Conservation (phyloP, 2,329 filamentous ascomycete genomes). For the Chaetomium sp. region DNA sequence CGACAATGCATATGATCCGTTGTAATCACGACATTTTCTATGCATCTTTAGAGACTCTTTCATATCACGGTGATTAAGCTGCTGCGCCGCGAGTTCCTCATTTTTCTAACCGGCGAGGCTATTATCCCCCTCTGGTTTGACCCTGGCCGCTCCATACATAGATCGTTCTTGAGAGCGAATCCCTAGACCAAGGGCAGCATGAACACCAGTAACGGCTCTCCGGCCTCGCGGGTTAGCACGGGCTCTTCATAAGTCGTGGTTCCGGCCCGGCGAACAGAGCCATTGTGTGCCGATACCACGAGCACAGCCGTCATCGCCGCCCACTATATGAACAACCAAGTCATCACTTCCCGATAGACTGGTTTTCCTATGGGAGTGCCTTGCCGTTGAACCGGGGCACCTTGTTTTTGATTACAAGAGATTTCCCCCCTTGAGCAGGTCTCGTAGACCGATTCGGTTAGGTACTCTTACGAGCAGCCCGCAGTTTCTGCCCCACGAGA, state of each 20-base stretch:
- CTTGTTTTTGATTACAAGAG: constrained; percentile 37
- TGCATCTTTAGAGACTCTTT: constrained; percentile 52
- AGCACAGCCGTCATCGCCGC: too few relatives aligned
- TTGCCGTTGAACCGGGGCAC: constrained; percentile 46
- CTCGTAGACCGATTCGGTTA: too few relatives aligned
- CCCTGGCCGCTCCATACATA: constrained; percentile 39
- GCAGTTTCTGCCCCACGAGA: too few relatives aligned
- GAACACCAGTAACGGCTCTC: constrained; percentile 42
- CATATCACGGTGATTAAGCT: constrained; percentile 51
- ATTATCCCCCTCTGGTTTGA: neutral
- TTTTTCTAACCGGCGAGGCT: constrained; percentile 42
- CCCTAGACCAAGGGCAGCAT: constrained; percentile 48
- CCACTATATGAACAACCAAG: constrained; percentile 43
- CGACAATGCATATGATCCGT: constrained; percentile 47
- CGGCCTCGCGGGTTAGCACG: constrained; percentile 31
- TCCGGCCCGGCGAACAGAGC: too few relatives aligned
- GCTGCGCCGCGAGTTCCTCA: constrained; percentile 44
- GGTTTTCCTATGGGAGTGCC: constrained; percentile 46
- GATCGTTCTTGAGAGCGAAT: constrained; percentile 51
- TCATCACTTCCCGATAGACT: constrained; percentile 34
- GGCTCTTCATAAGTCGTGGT: too few relatives aligned
- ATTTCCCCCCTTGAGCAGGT: too few relatives aligned
- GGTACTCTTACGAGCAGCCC: too few relatives aligned
- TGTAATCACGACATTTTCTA: constrained; percentile 48
- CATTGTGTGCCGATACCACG: too few relatives aligned